Evolutionary conservation across 257 asterid genomes (phyloP).

Genomic region (Nyctanthes arbortristis): DNA sequence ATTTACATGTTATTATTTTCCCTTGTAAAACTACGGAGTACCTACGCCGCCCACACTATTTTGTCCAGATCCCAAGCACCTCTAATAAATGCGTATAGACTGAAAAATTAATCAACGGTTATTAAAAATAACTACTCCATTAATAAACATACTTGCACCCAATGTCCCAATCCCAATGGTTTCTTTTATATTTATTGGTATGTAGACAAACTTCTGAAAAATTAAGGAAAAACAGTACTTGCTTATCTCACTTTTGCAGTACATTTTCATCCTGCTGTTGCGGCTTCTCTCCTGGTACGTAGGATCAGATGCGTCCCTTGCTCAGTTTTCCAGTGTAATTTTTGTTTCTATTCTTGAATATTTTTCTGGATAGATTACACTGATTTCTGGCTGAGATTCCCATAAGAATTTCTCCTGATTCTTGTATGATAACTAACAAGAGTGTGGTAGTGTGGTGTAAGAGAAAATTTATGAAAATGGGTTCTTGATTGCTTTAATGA

Average conservation of each 20-base stretch:
- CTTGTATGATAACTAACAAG: conserved; percentile 13
- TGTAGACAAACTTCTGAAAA: neutral
- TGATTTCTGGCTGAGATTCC: conserved; percentile 41
- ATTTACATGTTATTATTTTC: too few relatives aligned
- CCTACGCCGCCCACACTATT: neutral
- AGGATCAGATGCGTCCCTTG: neutral
- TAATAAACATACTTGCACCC: too few relatives aligned
- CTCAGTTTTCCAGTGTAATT: neutral
- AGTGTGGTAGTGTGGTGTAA: neutral
- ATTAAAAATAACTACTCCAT: too few relatives aligned
- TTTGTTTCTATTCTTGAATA: neutral
- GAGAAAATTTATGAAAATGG: neutral
- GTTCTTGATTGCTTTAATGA: conserved; percentile 12
- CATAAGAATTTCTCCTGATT: conserved; percentile 11
- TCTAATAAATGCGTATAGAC: neutral
- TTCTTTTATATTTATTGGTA: too few relatives aligned
- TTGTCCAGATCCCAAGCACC: conserved; percentile 16
- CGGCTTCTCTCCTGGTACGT: conserved; percentile 21
- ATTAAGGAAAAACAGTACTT: conserved; percentile 17
- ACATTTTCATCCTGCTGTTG: conserved; percentile 11
- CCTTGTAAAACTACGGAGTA: too few relatives aligned
- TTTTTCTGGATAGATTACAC: too few relatives aligned
- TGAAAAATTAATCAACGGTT: too few relatives aligned
- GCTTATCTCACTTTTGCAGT: neutral
- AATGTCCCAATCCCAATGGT: too few relatives aligned